Evolutionary conservation across 2,329 filamentous ascomycete genomes (phyloP), one percentile per base, ranked within the genome.

Genomic region (Amauroascus verrucosus): DNA sequence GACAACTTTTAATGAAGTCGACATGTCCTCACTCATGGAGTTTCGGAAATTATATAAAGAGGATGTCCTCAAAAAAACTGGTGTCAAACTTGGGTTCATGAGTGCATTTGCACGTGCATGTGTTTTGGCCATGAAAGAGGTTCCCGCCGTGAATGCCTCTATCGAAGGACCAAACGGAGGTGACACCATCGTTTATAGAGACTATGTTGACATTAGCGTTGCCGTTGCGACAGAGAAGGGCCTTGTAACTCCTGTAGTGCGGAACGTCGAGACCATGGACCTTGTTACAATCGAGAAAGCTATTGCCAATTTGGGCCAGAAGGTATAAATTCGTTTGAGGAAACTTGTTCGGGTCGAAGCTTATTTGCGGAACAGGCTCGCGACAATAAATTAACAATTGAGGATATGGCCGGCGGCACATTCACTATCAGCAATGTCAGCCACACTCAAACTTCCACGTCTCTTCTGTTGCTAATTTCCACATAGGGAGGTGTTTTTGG

Each of bases 31-130:
- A 20, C 77, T 98, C 48, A 95, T 97, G 85, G 88, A 96, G 58
- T 91, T 98, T 77, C 86, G 93, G 63, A 96, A 95, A 72, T 77
- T 89, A 45, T 97, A 97, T 80, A 97, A 97, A 77, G 91, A 97
- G 56, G 90, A 95, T 56, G 77, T 96, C 20, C 77, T 97, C 54
- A 95, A 97, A 80, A 95, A 91, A 77, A 93, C 88, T 8, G 91
- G 90, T 43, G 86, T 97, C 55, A 98, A 97, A 77, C 84, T 98
- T 51, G 93, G 93, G n/a, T 98, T 97, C 77, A 97, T 98, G 91
- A 93, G 89, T 69, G 91, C 91, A 53, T 98, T 98, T 73, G 87
- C 91, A 3, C 86, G 86, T 59, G 93, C 93, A 46, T 87, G 82
- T 63, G 83, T 95, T 43, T 77, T 97, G 56, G 93, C 93, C 55